Evolutionary conservation across 2,329 filamentous ascomycete species (phyloP).

Genomic region (Purpureocillium lavendulum): DNA sequence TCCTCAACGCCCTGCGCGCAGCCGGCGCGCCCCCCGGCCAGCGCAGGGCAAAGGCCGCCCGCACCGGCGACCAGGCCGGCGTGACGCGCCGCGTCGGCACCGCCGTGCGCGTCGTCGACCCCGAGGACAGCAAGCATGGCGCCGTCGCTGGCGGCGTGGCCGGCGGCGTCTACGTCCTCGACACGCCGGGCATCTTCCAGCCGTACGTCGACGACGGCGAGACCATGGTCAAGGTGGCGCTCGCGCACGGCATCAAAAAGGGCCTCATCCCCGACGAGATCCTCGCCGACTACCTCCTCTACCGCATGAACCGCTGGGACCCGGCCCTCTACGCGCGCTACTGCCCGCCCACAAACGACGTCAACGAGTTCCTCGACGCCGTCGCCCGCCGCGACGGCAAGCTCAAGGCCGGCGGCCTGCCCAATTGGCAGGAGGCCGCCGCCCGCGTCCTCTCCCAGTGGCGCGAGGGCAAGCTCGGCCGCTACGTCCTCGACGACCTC

Average conservation of each 20-base stretch:
- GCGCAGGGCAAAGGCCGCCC: slow-evolving; percentile 55
- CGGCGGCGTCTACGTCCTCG: slow-evolving; percentile 71
- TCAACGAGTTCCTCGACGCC: slow-evolving; percentile 60
- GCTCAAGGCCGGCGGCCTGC: slow-evolving; percentile 62
- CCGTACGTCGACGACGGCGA: slow-evolving; percentile 81
- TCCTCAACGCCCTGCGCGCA: slow-evolving; percentile 79
- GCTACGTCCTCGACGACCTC: slow-evolving; percentile 73
- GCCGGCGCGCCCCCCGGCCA: slow-evolving; percentile 42
- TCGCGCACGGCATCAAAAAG: slow-evolving; percentile 87
- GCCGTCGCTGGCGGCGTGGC: slow-evolving; percentile 25
- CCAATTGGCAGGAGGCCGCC: slow-evolving; percentile 65
- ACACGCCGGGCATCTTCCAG: slow-evolving; percentile 92
- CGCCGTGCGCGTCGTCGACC: slow-evolving; percentile 64
- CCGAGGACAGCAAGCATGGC: slow-evolving; percentile 24
- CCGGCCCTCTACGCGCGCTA: slow-evolving; percentile 54
- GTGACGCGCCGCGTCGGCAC: slow-evolving; percentile 79
- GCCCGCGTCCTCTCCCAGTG: slow-evolving; percentile 76
- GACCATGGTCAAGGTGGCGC: slow-evolving; percentile 89
- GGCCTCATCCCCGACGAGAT: slow-evolving; percentile 70
- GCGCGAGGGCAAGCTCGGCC: slow-evolving; percentile 67
- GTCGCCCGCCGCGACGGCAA: slow-evolving; percentile 71
- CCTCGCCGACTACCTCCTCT: slow-evolving; percentile 85
- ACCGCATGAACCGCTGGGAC: slow-evolving; percentile 64
- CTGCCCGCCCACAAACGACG: slow-evolving; percentile 71
- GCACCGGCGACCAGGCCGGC: slow-evolving; percentile 80